Conservation (phyloP, 129 eudicot species). For the sunflower (Helianthus annuus) region HanXRQr2.0-SUNRISE NC_035444.2:17859881-17860380, state of each 20-base stretch:
- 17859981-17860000: neutral
- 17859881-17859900: neutral
- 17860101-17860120: no score
- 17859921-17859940: no score
- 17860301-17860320: constrained; percentile 65
- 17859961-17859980: neutral
- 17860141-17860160: neutral
- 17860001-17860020: neutral
- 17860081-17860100: no score
- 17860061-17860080: neutral
- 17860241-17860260: neutral
- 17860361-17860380: constrained; percentile 80
- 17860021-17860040: neutral
- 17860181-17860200: no score
- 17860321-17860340: constrained; percentile 60
- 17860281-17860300: constrained; percentile 61
- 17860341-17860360: constrained; percentile 83
- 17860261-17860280: constrained; percentile 74
- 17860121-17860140: neutral
- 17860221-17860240: neutral
- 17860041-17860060: neutral
- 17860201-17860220: no score
- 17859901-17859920: neutral
- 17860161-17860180: no score
- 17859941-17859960: neutral